These are phyloP conservation scores for Polyplosphaeria fusca DNA, from an alignment of 495 filamentous ascomycete species.

Conservation along the genomic window DNA sequence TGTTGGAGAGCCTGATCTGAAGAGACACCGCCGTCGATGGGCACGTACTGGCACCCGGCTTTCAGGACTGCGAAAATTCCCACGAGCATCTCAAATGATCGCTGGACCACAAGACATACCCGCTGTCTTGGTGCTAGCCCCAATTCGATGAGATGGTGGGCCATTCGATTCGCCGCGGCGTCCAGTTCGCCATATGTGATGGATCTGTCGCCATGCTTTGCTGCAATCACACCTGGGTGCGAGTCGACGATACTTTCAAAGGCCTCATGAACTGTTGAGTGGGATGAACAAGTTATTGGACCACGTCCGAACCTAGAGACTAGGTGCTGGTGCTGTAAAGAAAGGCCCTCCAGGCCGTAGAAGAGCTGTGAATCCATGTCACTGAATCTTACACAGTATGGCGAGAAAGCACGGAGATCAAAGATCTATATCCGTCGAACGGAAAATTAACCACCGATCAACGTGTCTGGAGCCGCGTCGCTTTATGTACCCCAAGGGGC, in stretches of 20 bases:
- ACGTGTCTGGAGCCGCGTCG: neutral
- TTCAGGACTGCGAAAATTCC: slow-evolving; percentile 23
- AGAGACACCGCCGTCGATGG: slow-evolving; percentile 17
- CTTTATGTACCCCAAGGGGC: neutral
- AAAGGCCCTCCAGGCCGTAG: slow-evolving; percentile 3
- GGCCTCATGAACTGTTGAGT: slow-evolving; percentile 9
- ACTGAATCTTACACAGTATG: too few relatives aligned
- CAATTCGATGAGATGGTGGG: slow-evolving; percentile 18
- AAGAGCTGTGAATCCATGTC: slow-evolving; percentile 15
- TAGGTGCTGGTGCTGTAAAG: slow-evolving; percentile 9
- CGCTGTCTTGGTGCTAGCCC: slow-evolving; percentile 15
- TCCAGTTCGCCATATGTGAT: slow-evolving; percentile 19
- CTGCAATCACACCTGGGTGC: slow-evolving; percentile 10
- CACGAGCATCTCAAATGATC: slow-evolving; percentile 22
- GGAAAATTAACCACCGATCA: neutral
- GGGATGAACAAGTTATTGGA: neutral
- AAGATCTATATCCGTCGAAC: too few relatives aligned
- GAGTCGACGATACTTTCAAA: slow-evolving; percentile 21
- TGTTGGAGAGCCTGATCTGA: slow-evolving; percentile 10
- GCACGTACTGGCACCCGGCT: slow-evolving; percentile 24
- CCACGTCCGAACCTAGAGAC: slow-evolving; percentile 18
- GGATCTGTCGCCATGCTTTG: neutral
- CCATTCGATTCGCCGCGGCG: slow-evolving; percentile 14
- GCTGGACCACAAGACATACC: slow-evolving; percentile 24
- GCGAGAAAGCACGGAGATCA: too few relatives aligned